Conservation (phyloP, 192 early-diverging fungal species). For the Dissophora globulifera region DNA sequence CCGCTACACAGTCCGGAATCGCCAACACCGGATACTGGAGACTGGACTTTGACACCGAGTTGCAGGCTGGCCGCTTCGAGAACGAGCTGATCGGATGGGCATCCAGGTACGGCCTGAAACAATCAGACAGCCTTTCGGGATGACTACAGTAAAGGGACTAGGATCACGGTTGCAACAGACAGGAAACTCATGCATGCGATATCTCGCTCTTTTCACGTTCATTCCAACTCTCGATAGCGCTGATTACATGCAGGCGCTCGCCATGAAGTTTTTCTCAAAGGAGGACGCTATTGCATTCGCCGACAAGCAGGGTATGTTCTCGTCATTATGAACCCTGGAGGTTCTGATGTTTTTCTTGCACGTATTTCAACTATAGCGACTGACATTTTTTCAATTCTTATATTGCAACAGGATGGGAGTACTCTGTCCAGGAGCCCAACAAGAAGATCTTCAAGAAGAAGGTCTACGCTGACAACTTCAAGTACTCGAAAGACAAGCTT, state of each 20-base stretch:
- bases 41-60: constrained; percentile 89
- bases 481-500: constrained; percentile 81
- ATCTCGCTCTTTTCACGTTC: too few relatives aligned
- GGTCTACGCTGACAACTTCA: constrained; percentile 94
- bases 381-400: too few relatives aligned
- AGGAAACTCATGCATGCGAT: too few relatives aligned
- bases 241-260: constrained; percentile 84
- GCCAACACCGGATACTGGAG: constrained; percentile 85
- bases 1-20: constrained; percentile 87
- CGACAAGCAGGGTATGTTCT: constrained; percentile 81
- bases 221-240: constrained; percentile 65
- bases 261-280: constrained; percentile 84
- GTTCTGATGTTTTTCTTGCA: not conserved
- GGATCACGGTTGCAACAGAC: too few relatives aligned
- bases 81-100: constrained; percentile 97
- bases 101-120: constrained; percentile 66
- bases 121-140: too few relatives aligned
- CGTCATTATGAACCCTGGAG: too few relatives aligned
- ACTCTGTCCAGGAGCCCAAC: constrained; percentile 94
- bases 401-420: constrained; percentile 91
- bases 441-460: constrained; percentile 80
- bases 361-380: too few relatives aligned
- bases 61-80: constrained; percentile 85
- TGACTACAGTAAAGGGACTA: too few relatives aligned
- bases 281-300: constrained; percentile 95